Conservation (phyloP, 169 alveolate species). For the Eimeria zaria region DNA sequence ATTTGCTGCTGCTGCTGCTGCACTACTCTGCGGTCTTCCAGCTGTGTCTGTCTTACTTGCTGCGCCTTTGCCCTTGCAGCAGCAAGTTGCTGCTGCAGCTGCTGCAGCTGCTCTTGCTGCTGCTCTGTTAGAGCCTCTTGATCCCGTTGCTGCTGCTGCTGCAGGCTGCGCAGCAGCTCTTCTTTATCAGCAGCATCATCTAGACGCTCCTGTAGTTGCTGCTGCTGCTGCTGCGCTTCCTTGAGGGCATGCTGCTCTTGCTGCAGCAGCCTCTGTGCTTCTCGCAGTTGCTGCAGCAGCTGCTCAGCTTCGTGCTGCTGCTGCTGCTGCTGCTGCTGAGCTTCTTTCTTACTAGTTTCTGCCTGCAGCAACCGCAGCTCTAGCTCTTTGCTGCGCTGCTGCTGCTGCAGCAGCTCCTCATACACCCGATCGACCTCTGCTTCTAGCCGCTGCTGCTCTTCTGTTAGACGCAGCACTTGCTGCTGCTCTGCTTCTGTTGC, state of each 20-base stretch:
- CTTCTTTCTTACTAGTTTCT: background rate
- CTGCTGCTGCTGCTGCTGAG: slow-evolving; percentile 58
- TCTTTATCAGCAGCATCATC: slow-evolving; percentile 26
- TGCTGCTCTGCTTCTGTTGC: slow-evolving; percentile 61
- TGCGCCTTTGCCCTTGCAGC: slow-evolving; percentile 45
- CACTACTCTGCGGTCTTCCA: background rate
- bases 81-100: slow-evolving; percentile 70
- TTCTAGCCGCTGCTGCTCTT: slow-evolving; percentile 57
- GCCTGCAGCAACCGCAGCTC: slow-evolving; percentile 58
- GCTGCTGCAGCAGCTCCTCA: slow-evolving; percentile 62
- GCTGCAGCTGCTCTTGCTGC: slow-evolving; percentile 68
- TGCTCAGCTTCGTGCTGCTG: slow-evolving; percentile 16
- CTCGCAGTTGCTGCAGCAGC: slow-evolving; percentile 67
- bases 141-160: slow-evolving; percentile 69
- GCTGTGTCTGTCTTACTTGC: slow-evolving; percentile 12
- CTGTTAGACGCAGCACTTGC: slow-evolving; percentile 51
- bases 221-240: slow-evolving; percentile 71
- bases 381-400: slow-evolving; percentile 63
- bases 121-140: slow-evolving; percentile 30
- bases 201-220: slow-evolving; percentile 2
- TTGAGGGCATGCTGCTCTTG: slow-evolving; percentile 11
- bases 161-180: slow-evolving; percentile 18
- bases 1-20: slow-evolving; percentile 73
- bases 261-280: slow-evolving; percentile 49
- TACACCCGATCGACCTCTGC: slow-evolving; percentile 33